These are phyloP conservation scores for Camellia japonica DNA, from an alignment of 148 eudicot species.

Conservation along the genomic window DNA sequence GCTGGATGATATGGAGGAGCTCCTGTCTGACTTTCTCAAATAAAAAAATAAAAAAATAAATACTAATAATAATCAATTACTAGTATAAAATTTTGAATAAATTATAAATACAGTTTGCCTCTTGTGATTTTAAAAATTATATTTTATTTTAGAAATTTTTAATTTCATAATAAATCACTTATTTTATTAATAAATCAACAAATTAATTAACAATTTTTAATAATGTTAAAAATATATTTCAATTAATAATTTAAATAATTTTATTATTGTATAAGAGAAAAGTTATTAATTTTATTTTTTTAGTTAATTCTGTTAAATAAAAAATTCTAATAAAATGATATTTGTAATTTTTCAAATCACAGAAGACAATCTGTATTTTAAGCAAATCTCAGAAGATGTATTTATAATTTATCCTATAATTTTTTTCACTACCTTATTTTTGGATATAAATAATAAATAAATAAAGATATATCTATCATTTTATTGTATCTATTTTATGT, in stretches of 20 bases:
- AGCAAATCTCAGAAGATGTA: background rate
- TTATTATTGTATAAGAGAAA: too few species aligned
- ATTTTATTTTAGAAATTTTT: background rate
- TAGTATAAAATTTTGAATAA: background rate
- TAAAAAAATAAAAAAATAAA: background rate
- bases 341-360: too few species aligned
- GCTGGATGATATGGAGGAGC: background rate
- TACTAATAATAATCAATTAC: background rate
- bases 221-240: too few species aligned
- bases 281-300: too few species aligned
- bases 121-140: background rate
- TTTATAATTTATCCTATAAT: background rate
- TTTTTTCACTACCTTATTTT: background rate
- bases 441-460: background rate
- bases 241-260: too few species aligned
- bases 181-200: too few species aligned
- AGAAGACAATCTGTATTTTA: background rate
- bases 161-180: too few species aligned
- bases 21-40: background rate
- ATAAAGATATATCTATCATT: background rate
- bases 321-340: too few species aligned
- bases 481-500: background rate
- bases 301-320: too few species aligned
- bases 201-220: too few species aligned
- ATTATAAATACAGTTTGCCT: background rate